Evolutionary conservation across 192 early-diverging fungal genomes (phyloP).

Genomic region (Coemansia sp.): DNA sequence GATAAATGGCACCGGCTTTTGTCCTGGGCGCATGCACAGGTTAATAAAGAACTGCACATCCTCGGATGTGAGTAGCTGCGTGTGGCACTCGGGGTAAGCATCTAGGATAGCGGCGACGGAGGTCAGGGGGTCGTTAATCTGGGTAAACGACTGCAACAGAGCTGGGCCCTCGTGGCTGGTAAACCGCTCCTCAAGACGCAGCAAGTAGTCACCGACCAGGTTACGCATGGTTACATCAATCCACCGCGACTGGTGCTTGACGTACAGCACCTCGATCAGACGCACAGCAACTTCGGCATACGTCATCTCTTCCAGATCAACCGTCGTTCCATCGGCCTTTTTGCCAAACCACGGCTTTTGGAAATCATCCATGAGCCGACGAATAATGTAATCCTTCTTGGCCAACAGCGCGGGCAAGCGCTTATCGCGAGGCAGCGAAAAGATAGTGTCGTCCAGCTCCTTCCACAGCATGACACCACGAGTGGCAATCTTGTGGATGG

Average conservation of each 20-base stretch:
- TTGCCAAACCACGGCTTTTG: constrained; percentile 96
- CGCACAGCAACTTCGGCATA: constrained; percentile 85
- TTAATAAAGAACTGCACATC: constrained; percentile 48
- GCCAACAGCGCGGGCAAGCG: constrained; percentile 72
- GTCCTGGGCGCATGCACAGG: constrained; percentile 50
- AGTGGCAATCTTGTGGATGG: constrained; percentile 96
- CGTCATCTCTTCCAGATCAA: constrained; percentile 91
- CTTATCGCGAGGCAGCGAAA: constrained; percentile 86
- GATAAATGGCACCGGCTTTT: constrained; percentile 95
- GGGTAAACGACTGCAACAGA: constrained; percentile 26
- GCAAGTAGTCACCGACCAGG: constrained; percentile 81
- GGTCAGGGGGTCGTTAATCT: constrained; percentile 21
- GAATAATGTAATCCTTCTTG: constrained; percentile 92
- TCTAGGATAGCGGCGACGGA: constrained; percentile 40
- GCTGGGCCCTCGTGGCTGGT: constrained; percentile 11
- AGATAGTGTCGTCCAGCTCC: constrained; percentile 91
- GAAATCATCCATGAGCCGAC: constrained; percentile 85
- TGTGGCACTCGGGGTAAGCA: constrained; percentile 31
- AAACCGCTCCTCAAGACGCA: constrained; percentile 90
- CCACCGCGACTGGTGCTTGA: constrained; percentile 78
- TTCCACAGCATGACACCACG: constrained; percentile 91
- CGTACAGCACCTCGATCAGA: constrained; percentile 77
- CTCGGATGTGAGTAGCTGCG: constrained; percentile 43
- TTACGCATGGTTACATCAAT: constrained; percentile 82
- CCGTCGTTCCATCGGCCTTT: constrained; percentile 71